Evolutionary conservation across 345 rosid species (phyloP), one percentile per base, ranked within the genome.

Genomic region (Laguncularia racemosa): DNA sequence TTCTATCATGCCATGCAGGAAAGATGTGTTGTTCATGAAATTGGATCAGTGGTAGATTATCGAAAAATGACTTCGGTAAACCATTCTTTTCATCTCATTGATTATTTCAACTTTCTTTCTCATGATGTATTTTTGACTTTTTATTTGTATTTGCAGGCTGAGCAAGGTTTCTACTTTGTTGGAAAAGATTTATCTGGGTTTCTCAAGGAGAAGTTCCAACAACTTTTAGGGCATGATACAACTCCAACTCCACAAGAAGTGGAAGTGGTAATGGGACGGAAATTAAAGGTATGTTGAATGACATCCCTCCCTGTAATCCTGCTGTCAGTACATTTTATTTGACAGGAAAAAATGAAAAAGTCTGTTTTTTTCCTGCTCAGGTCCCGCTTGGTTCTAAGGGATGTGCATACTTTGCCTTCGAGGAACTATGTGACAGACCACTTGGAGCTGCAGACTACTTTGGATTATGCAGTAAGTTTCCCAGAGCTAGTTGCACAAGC

Each of bases 371-470:
- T 47, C 33, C 15, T 68, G 60, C 26, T 18, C 73, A 93, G 97
- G 81, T 89, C 63, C 79, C 96, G 18, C 67, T 84, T 63, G 95
- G 85, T 67, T 95, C 96, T 59, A 78, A 82, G 61, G 99, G 95
- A 60, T 89, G 95, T 67, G 97, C 99, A 50, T 89, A 81, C 78
- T 87, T 93, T 78, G 61, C 78, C 54, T 93, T 93, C 50, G 88
- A 89, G 68, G 99, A 87, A 23, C 79, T 89, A 58, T 93, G 99
- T 40, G 96, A 93, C 62, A 81, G 59, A 54, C 99, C 99, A 62
- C 96, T 93, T 44, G 97, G 99, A 66, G 92, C 99, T 69, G 97
- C 99, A 2, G 99, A 93, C 68, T 93, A 93, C 72, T 84, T 93
- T 52, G 99, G 99, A 64, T 74, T 93, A 61, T 93, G 71, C 78